Evolutionary conservation across 2,329 filamentous ascomycete species (phyloP), one percentile per base, ranked within the genome.

Genomic region (Hyphodiscus sp.): DNA sequence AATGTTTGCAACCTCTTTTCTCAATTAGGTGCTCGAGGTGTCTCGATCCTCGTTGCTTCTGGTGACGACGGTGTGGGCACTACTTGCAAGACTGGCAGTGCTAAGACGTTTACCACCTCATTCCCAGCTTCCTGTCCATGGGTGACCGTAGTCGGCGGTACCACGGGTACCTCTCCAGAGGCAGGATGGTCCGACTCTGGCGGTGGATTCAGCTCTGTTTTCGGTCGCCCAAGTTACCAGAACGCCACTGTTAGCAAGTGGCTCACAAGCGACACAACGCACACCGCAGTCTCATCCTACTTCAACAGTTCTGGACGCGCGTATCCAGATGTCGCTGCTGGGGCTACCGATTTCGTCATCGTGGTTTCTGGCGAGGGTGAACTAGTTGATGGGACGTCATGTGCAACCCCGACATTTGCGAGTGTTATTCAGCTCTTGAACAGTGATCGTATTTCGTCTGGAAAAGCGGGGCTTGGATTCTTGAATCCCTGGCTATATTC

Each of bases 391-490:
- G 80, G 80, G 3, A 80, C 76, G 1, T 76, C 72, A 13, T 80
- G 80, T 15, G 76, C 80, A 1, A 69, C 77, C 0, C 85, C 85
- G 0, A 71, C 80, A 0, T 78, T 79, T 3, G 75, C 80, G 1
- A 78, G 75, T 30, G 73, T 87, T 50, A 73, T 87, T 42, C 72
- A 79, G 4, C 72, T 87, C 2, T 69, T 87, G 47, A 87, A 87
- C 60, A 82, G 84, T 58, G 80, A 79, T 0, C 70, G 81, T 15
- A 65, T 85, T 15, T 70, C 75, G 0, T 70, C 70, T 19, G 79
- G 79, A 2, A 75, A 77, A 65, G 60, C 64, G 8, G 63, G 69
- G 0, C 61, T 75, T 2, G 73, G 73, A 1, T 74, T 74, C 61
- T 61, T 75, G 59, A 76, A 75, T 58, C 73, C 73, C 7, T 73